These are phyloP conservation scores for Venturia pyrina DNA, from an alignment of 2,329 filamentous ascomycete genomes.

Conservation along the genomic window DNA sequence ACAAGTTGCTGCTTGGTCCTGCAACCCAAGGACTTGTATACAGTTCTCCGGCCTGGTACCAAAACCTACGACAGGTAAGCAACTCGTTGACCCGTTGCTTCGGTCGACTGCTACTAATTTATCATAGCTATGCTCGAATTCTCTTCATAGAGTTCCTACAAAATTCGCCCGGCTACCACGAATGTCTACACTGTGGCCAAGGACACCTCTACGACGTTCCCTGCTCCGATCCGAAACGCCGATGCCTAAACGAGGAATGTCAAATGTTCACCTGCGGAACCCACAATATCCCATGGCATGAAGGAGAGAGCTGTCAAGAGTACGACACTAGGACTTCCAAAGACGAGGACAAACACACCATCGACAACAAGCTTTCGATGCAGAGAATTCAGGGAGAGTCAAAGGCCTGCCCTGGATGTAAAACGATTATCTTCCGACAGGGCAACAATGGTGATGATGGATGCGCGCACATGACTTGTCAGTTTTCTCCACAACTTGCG, in stretches of 20 bases:
- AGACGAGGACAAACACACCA: background rate
- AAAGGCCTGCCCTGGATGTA: background rate
- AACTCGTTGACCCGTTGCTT: background rate
- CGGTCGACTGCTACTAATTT: background rate
- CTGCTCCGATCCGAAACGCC: background rate
- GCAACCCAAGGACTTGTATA: background rate
- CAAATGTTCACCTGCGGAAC: background rate
- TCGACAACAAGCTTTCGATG: background rate
- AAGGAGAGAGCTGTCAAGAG: background rate
- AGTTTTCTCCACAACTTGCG: background rate
- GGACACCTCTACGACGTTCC: background rate
- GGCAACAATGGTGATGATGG: background rate
- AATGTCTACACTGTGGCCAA: background rate
- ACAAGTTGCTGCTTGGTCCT: background rate
- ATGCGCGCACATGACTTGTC: background rate
- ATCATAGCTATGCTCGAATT: background rate
- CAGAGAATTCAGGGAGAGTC: background rate
- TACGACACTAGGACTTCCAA: background rate
- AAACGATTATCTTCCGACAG: background rate
- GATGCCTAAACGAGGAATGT: background rate
- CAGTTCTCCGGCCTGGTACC: background rate
- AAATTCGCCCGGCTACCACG: background rate
- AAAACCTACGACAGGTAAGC: background rate
- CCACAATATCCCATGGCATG: background rate
- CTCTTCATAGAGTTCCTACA: background rate